These are phyloP conservation scores for Zizania palustris DNA, from an alignment of 202 grass and related monocot species.

Conservation along the genomic window DNA sequence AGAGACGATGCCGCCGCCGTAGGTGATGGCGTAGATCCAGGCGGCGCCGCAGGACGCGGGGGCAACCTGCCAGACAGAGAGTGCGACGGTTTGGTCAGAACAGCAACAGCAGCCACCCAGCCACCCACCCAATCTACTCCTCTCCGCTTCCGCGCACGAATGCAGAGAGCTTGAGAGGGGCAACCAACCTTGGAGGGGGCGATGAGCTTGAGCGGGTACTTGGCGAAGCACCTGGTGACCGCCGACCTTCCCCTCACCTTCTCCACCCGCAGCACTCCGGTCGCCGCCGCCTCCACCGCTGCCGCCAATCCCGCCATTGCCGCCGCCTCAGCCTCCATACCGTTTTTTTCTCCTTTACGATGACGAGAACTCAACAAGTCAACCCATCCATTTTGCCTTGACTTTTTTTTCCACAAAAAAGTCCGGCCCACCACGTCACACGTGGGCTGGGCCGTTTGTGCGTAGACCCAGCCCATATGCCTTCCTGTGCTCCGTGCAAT, in stretches of 20 bases:
- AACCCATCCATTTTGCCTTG: background rate
- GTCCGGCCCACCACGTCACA: background rate
- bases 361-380: background rate
- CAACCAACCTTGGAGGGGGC: constrained; percentile 64
- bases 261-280: constrained; percentile 68
- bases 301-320: constrained; percentile 4
- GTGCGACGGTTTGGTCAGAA: background rate
- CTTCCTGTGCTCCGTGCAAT: too few species aligned
- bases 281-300: constrained; percentile 33
- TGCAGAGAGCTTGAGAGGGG: too few species aligned
- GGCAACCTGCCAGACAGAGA: constrained; percentile 38
- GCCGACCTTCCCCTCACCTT: constrained; percentile 75
- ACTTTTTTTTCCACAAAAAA: background rate
- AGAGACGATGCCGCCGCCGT: constrained; percentile 91
- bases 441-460: background rate
- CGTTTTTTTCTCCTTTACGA: too few species aligned
- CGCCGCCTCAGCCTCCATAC: background rate
- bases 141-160: too few species aligned
- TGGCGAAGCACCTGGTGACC: constrained; percentile 73
- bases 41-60: constrained; percentile 53
- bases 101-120: background rate
- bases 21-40: constrained; percentile 86
- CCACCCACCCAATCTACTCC: constrained; percentile 18
- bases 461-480: too few species aligned
- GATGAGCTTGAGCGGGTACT: constrained; percentile 94